These are phyloP conservation scores for Lathyrus sativus DNA, from an alignment of 306 rosid species.

Conservation along the genomic window DNA sequence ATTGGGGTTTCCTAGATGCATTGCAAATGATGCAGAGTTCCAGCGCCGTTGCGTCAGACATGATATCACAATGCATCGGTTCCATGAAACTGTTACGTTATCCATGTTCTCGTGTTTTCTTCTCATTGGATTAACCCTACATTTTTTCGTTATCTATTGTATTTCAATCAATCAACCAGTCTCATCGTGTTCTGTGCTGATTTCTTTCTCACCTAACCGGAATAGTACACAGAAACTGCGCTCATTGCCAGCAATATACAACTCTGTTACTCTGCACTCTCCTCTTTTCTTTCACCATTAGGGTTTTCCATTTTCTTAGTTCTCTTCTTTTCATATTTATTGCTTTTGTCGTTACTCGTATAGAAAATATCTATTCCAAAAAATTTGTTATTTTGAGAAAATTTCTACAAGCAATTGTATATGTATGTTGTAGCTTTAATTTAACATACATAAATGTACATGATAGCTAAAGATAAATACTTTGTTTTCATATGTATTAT, in stretches of 20 bases:
- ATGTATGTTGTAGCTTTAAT: no score
- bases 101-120: background rate
- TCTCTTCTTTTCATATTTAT: background rate
- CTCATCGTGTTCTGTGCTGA: background rate
- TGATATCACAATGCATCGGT: background rate
- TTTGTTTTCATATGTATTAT: no score
- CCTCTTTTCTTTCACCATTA: background rate
- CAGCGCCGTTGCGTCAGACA: constrained; percentile 36
- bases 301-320: background rate
- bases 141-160: background rate
- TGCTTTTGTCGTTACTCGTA: background rate
- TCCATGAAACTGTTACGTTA: constrained; percentile 11
- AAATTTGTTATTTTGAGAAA: no score
- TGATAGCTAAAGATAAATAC: no score
- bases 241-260: background rate
- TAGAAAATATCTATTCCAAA: no score
- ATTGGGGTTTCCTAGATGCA: background rate
- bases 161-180: constrained; percentile 27
- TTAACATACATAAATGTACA: no score
- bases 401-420: no score
- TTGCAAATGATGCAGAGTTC: background rate
- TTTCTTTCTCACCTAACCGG: background rate
- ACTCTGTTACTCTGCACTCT: background rate
- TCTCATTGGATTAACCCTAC: constrained; percentile 16
- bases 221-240: background rate